A percentile compares a stretch with the other conserved stretches of the same genome.
These are phyloP conservation scores for Diplodia sapinea DNA, from an alignment of 2,329 filamentous ascomycete species.

Conservation along the genomic window DNA sequence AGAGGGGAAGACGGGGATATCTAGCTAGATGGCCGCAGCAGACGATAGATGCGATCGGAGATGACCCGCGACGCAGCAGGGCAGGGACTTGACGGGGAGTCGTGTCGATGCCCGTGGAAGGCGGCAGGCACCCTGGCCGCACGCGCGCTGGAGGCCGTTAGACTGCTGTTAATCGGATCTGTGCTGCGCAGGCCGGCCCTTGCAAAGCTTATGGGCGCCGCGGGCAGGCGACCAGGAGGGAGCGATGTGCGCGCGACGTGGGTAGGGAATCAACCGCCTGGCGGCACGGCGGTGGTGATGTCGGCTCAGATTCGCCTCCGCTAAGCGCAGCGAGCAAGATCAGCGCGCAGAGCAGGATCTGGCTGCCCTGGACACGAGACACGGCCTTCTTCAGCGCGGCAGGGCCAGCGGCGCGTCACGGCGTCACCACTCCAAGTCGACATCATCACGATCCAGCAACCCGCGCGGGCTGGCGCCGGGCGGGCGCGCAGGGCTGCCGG, in stretches of 20 bases:
- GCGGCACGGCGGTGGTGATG: background rate
- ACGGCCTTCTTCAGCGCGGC: conserved; percentile 28
- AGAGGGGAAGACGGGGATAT: conserved; percentile 37
- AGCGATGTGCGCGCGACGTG: conserved; percentile 17
- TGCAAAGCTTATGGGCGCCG: conserved; percentile 30
- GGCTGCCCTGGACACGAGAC: conserved; percentile 26
- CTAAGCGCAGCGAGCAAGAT: conserved; percentile 22
- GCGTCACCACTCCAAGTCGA: conserved; percentile 18
- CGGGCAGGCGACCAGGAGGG: conserved; percentile 26
- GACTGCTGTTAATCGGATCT: conserved; percentile 29
- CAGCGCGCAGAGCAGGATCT: conserved; percentile 28
- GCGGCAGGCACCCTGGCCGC: conserved; percentile 29
- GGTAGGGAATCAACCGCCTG: conserved; percentile 18
- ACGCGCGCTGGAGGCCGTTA: conserved; percentile 24
- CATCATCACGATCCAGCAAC: conserved; percentile 22
- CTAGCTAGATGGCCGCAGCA: conserved; percentile 32
- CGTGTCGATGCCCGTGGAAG: conserved; percentile 26
- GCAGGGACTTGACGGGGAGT: conserved; percentile 25
- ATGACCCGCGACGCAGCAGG: conserved; percentile 38
- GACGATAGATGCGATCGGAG: conserved; percentile 46
- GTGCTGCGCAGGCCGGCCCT: conserved; percentile 26
- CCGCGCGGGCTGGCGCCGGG: background rate
- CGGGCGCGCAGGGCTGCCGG: conserved; percentile 20
- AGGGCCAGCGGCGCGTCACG: conserved; percentile 24
- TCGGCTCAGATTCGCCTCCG: conserved; percentile 26